Conservation (phyloP, 2,329 filamentous ascomycete genomes). For the Dactylellina leptospora region DNA sequence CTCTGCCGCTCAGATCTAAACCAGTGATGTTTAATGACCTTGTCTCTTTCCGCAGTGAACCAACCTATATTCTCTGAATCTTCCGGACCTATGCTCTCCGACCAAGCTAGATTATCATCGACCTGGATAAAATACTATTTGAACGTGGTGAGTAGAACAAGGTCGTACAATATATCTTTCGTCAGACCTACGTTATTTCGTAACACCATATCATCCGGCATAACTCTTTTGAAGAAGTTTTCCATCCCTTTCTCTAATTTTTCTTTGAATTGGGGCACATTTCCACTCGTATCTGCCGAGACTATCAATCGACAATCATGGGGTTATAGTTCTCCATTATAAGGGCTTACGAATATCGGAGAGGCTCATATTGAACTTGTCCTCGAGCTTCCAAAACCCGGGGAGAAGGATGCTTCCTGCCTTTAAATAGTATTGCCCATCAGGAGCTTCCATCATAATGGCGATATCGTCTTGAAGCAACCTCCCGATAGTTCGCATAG, state of each 20-base stretch:
- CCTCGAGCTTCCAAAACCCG: conserved; percentile 82
- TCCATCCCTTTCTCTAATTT: conserved; percentile 81
- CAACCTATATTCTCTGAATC: conserved; percentile 73
- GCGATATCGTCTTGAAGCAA: conserved; percentile 84
- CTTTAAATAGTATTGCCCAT: conserved; percentile 82
- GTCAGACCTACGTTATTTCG: conserved; percentile 56
- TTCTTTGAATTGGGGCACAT: conserved; percentile 75
- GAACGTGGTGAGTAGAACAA: neutral
- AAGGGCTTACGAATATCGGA: conserved; percentile 73
- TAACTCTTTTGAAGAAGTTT: conserved; percentile 79
- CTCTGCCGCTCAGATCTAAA: conserved; percentile 81
- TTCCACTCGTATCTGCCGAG: conserved; percentile 67
- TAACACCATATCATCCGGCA: conserved; percentile 72
- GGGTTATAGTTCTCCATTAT: neutral
- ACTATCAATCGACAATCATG: neutral
- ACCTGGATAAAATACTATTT: conserved; percentile 87
- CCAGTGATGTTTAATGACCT: conserved; percentile 75
- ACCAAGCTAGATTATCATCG: conserved; percentile 80
- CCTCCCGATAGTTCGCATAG: conserved; percentile 77
- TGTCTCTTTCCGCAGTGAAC: conserved; percentile 78
- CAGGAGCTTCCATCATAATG: conserved; percentile 78
- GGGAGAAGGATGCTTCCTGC: conserved; percentile 78
- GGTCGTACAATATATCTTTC: neutral
- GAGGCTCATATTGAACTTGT: conserved; percentile 82
- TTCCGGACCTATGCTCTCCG: conserved; percentile 76